Conservation (phyloP, 345 rosid genomes). For the Euphorbia pulcherrima region DNA sequence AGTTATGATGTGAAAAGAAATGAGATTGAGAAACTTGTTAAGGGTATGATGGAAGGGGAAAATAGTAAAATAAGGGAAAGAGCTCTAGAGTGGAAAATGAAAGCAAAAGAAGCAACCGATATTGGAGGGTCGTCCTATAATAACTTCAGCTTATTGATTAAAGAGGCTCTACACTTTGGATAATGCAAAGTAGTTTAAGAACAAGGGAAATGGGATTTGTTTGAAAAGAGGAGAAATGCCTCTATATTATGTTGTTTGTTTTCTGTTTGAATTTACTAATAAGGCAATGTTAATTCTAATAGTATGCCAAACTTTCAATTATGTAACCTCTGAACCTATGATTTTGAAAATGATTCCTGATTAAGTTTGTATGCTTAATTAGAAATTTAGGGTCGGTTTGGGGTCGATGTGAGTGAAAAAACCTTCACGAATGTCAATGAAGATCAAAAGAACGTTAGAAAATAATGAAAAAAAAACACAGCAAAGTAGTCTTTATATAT, state of each 20-base stretch:
- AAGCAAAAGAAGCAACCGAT: conserved; percentile 25
- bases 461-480: no score
- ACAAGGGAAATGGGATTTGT: no score
- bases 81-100: conserved; percentile 30
- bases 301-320: no score
- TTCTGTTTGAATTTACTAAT: not conserved
- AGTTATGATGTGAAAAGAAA: conserved; percentile 23
- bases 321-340: no score
- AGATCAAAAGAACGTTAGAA: no score
- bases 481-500: no score
- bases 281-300: not conserved
- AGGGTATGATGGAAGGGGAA: conserved; percentile 24
- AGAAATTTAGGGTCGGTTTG: no score
- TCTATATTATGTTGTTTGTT: not conserved
- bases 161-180: conserved; percentile 16
- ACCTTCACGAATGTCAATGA: no score
- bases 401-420: no score
- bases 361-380: no score
- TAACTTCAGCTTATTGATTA: conserved; percentile 19
- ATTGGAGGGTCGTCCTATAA: conserved; percentile 22
- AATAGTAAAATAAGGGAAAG: conserved; percentile 17
- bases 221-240: not conserved
- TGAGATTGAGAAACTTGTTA: conserved; percentile 19
- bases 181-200: not conserved
- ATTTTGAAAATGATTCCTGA: no score